phyloP scores from a whole-genome alignment of 371 early-diverging fungal species.

The Cokeromyces recurvatus region DNA sequence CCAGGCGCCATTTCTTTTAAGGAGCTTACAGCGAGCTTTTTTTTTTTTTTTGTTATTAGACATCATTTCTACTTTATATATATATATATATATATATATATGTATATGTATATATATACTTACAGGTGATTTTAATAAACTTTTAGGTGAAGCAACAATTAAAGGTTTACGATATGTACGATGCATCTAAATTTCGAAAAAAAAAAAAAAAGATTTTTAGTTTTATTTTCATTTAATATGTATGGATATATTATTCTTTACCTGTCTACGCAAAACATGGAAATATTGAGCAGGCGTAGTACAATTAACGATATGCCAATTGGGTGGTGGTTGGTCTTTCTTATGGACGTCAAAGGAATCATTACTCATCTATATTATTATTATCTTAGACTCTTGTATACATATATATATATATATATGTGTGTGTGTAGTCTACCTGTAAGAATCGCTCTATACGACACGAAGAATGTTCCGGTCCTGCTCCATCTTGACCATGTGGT shows the following conservation, averaged over 20 bases:
- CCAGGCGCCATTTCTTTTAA: constrained; percentile 83
- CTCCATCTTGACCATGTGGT: constrained; percentile 96
- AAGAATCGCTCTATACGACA: constrained; percentile 92
- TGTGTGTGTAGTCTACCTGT: too few relatives aligned
- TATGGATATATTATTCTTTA: constrained; percentile 12
- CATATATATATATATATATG: too few relatives aligned
- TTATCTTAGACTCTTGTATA: too few relatives aligned
- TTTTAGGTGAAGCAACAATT: constrained; percentile 87
- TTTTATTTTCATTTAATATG: too few relatives aligned
- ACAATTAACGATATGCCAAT: constrained; percentile 91
- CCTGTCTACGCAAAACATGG: constrained; percentile 91
- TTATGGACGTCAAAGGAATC: constrained; percentile 62
- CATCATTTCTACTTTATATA: neutral
- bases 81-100: too few relatives aligned
- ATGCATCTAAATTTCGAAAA: constrained; percentile 54
- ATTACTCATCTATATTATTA: constrained; percentile 71
- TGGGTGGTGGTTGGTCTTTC: constrained; percentile 59
- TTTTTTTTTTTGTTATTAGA: constrained; percentile 5
- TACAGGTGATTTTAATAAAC: constrained; percentile 59
- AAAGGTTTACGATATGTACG: constrained; percentile 90
- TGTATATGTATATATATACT: constrained; percentile 3
- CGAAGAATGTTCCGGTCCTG: constrained; percentile 95
- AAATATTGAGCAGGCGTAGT: constrained; percentile 96
- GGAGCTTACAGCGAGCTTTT: constrained; percentile 57
- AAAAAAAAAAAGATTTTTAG: too few relatives aligned